Evolutionary conservation across 257 asterid species (phyloP).

Genomic region (Forsythia viridissima): DNA sequence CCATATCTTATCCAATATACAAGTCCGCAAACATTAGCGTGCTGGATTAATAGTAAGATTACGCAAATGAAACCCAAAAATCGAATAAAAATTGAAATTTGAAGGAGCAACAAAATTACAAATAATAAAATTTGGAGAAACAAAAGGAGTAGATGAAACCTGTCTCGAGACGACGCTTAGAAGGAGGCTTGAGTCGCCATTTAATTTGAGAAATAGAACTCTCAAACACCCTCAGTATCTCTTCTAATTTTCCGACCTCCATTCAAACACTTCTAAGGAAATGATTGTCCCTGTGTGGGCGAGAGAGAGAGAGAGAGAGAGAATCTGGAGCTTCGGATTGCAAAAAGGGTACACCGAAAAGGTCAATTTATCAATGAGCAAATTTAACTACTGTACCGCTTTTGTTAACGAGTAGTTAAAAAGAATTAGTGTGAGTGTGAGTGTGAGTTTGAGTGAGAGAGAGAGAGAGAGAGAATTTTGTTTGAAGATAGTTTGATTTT

Average conservation of each 20-base stretch:
- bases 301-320: too few relatives aligned
- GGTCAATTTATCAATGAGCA: not conserved
- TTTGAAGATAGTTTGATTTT: too few relatives aligned
- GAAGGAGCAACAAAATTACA: not conserved
- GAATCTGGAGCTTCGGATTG: not conserved
- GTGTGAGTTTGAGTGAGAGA: too few relatives aligned
- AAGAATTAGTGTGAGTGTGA: too few relatives aligned
- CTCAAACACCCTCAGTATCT: slow-evolving; percentile 48
- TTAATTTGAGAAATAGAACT: slow-evolving; percentile 59
- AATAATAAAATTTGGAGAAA: not conserved
- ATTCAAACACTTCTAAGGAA: not conserved
- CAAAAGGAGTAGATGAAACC: slow-evolving; percentile 29
- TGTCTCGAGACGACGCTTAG: slow-evolving; percentile 76
- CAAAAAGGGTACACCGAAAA: not conserved
- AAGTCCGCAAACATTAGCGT: too few relatives aligned
- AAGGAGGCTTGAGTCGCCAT: slow-evolving; percentile 74
- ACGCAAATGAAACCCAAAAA: slow-evolving; percentile 6
- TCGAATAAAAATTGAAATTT: not conserved
- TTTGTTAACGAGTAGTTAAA: too few relatives aligned
- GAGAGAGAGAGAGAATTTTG: too few relatives aligned
- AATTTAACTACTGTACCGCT: too few relatives aligned
- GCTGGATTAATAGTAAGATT: not conserved
- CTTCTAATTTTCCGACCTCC: slow-evolving; percentile 36
- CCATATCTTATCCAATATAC: not conserved
- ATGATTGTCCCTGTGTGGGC: not conserved